Evolutionary conservation across 1,139 yeast genomes (phyloP).

Genomic region (Saccharomyces hybrid): DNA sequence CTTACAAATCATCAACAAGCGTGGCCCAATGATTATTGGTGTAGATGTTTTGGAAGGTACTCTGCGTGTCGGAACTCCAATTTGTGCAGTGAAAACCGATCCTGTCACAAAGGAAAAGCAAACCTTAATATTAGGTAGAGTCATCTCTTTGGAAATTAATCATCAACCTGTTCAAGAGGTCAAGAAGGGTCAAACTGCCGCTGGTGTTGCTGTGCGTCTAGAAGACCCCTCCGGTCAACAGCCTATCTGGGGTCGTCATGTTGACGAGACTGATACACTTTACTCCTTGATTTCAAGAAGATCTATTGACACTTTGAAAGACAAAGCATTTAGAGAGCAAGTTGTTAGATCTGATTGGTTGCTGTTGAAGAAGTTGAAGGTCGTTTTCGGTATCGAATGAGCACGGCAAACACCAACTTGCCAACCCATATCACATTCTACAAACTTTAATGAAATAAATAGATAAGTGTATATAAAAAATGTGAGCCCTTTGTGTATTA

Average conservation of each 20-base stretch:
- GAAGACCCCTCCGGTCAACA: constrained; percentile 88
- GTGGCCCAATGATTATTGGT: constrained; percentile 99
- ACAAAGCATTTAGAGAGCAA: constrained; percentile 91
- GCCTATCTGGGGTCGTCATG: constrained; percentile 99
- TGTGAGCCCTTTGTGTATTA: background rate
- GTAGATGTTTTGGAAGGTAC: constrained; percentile 93
- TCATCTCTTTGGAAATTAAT: constrained; percentile 84
- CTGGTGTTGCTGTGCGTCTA: constrained; percentile 97
- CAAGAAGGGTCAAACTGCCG: constrained; percentile 90
- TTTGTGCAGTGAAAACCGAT: constrained; percentile 85
- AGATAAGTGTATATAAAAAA: background rate
- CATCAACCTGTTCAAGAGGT: constrained; percentile 76
- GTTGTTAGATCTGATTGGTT: constrained; percentile 96
- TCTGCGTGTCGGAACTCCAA: constrained; percentile 87
- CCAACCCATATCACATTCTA: background rate
- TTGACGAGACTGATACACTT: constrained; percentile 82
- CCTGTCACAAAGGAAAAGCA: constrained; percentile 75
- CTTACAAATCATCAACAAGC: constrained; percentile 91
- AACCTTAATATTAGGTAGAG: constrained; percentile 73
- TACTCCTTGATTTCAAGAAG: constrained; percentile 83
- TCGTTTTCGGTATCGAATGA: constrained; percentile 52
- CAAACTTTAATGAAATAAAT: background rate
- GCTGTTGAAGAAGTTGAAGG: constrained; percentile 78
- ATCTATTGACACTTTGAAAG: constrained; percentile 94
- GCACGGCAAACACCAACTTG: background rate